Conservation (phyloP, 2,329 filamentous ascomycete species). For the Ilyonectria sp. region DNA sequence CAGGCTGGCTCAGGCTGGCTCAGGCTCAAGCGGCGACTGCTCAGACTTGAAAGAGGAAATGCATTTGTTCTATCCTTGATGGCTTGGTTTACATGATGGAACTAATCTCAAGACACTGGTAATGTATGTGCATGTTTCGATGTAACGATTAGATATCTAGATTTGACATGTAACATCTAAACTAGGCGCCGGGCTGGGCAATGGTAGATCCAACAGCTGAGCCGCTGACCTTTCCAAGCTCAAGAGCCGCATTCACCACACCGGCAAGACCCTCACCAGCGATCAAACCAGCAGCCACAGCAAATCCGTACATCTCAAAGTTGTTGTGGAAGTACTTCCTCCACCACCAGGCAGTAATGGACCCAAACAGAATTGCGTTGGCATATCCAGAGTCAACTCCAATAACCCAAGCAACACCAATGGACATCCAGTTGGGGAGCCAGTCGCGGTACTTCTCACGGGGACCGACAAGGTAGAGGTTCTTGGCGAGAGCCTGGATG, state of each 20-base stretch:
- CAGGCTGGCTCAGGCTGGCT: no score
- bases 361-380: slow-evolving; percentile 72
- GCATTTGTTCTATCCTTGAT: no score
- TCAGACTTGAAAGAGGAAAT: no score
- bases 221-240: slow-evolving; percentile 51
- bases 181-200: not conserved
- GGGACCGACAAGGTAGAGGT: slow-evolving; percentile 66
- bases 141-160: not conserved
- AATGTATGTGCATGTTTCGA: no score
- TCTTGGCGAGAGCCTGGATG: slow-evolving; percentile 66
- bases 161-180: not conserved
- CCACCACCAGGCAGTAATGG: slow-evolving; percentile 68
- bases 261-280: slow-evolving; percentile 76
- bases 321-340: slow-evolving; percentile 63
- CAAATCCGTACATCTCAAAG: slow-evolving; percentile 71
- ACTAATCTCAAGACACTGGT: not conserved
- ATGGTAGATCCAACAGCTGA: not conserved
- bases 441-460: slow-evolving; percentile 70
- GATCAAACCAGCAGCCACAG: slow-evolving; percentile 73
- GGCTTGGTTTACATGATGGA: no score
- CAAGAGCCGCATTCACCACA: slow-evolving; percentile 69
- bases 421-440: slow-evolving; percentile 75
- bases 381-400: slow-evolving; percentile 67
- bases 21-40: no score
- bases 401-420: slow-evolving; percentile 72